A percentile compares a stretch with the other conserved stretches of the same genome.
These are phyloP conservation scores for Kalanchoe fedtschenkoi DNA, from an alignment of 164 flowering plant genomes.

Conservation along the genomic window DNA sequence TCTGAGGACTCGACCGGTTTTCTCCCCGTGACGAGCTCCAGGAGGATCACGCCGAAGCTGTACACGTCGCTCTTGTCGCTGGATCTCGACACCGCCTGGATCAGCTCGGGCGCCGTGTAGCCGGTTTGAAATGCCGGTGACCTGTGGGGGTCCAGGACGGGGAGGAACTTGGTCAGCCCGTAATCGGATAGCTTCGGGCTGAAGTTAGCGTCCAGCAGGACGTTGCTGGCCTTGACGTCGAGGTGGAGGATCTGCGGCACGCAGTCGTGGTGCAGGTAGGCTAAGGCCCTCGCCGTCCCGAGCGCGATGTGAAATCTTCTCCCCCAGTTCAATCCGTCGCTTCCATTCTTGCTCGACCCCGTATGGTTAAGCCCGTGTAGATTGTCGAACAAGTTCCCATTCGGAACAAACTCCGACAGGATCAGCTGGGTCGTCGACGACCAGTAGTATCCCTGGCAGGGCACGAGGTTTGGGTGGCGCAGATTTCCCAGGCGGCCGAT, in stretches of 20 bases:
- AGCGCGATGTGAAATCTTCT: slow-evolving; percentile 78
- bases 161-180: slow-evolving; percentile 66
- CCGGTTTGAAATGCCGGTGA: slow-evolving; percentile 74
- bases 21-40: slow-evolving; percentile 90
- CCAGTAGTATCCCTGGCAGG: slow-evolving; percentile 91
- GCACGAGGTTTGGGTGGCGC: slow-evolving; percentile 61
- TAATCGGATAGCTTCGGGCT: slow-evolving; percentile 77
- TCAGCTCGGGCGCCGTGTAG: slow-evolving; percentile 88
- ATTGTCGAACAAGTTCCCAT: slow-evolving; percentile 75
- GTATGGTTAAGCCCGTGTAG: slow-evolving; percentile 49
- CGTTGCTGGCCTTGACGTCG: slow-evolving; percentile 83
- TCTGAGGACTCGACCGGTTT: slow-evolving; percentile 80
- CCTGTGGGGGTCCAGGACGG: slow-evolving; percentile 54
- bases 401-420: slow-evolving; percentile 66
- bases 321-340: slow-evolving; percentile 58
- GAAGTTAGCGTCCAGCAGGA: slow-evolving; percentile 61
- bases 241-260: slow-evolving; percentile 80
- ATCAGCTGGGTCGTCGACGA: slow-evolving; percentile 79
- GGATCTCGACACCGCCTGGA: slow-evolving; percentile 49
- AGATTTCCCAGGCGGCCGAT: slow-evolving; percentile 69
- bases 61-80: slow-evolving; percentile 93
- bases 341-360: slow-evolving; percentile 54
- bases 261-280: slow-evolving; percentile 94
- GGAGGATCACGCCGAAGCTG: slow-evolving; percentile 76
- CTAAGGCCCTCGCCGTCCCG: slow-evolving; percentile 83